phyloP scores from a whole-genome alignment of 306 rosid genomes.

The Cicer yamashitae region DNA sequence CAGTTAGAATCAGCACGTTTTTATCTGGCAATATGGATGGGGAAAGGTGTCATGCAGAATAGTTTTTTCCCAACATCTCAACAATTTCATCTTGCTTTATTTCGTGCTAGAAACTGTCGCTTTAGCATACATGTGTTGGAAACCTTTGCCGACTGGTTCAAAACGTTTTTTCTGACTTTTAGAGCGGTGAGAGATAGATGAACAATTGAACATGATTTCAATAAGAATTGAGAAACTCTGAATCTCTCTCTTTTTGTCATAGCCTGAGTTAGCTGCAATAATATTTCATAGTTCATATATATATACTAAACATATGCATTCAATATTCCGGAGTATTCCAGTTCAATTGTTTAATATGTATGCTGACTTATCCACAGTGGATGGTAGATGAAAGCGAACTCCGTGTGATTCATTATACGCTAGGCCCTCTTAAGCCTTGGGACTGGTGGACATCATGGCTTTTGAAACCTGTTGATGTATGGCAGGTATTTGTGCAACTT shows the following conservation, averaged over 20 bases:
- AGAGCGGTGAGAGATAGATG: slow-evolving; percentile 38
- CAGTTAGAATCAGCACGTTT: slow-evolving; percentile 23
- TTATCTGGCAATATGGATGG: slow-evolving; percentile 12
- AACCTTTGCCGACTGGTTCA: slow-evolving; percentile 7
- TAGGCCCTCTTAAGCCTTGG: slow-evolving; percentile 99
- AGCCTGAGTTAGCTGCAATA: slow-evolving; percentile 21
- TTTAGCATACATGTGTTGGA: slow-evolving; percentile 11
- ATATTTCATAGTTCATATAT: slow-evolving; percentile 17
- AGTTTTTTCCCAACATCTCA: background rate
- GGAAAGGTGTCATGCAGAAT: slow-evolving; percentile 27
- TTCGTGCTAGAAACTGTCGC: slow-evolving; percentile 23
- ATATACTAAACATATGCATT: slow-evolving; percentile 34
- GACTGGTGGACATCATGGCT: slow-evolving; percentile 99
- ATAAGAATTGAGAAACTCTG: slow-evolving; percentile 17
- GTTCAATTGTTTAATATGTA: slow-evolving; percentile 41
- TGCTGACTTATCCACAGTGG: slow-evolving; percentile 70
- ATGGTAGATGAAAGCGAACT: slow-evolving; percentile 86
- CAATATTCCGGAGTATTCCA: slow-evolving; percentile 21
- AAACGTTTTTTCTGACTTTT: slow-evolving; percentile 16
- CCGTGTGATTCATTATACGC: slow-evolving; percentile 82
- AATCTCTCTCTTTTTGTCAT: background rate
- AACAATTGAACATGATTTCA: slow-evolving; percentile 17
- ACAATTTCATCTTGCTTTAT: slow-evolving; percentile 27
- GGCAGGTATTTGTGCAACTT: slow-evolving; percentile 77
- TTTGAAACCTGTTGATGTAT: slow-evolving; percentile 93